These are phyloP conservation scores for Sarcocystis neurona DNA, from an alignment of 169 alveolate genomes.

Conservation along the genomic window DNA sequence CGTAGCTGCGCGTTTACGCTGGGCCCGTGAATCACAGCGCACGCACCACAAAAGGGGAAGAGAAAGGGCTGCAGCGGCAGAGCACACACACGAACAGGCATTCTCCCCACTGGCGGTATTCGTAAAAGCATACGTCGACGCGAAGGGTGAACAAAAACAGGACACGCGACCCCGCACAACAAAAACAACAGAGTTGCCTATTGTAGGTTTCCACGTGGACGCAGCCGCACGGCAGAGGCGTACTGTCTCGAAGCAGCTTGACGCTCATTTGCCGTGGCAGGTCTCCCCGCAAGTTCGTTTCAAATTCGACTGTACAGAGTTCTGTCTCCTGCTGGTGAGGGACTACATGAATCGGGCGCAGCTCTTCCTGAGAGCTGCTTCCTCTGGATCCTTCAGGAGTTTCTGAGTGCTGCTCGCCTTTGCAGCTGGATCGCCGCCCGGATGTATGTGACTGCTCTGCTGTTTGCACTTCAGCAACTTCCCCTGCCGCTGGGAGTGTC, in stretches of 20 bases:
- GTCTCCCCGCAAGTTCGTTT: slow-evolving; percentile 63
- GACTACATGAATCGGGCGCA: neutral
- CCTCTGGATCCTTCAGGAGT: neutral
- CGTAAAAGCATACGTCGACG: too few relatives aligned
- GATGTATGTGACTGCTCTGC: neutral
- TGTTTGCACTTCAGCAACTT: neutral
- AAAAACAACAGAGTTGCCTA: too few relatives aligned
- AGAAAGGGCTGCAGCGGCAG: too few relatives aligned
- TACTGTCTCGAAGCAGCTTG: slow-evolving; percentile 18
- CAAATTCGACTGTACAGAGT: slow-evolving; percentile 42
- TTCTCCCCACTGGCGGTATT: too few relatives aligned
- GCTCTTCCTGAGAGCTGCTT: neutral
- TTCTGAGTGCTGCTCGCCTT: neutral
- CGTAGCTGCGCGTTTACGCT: too few relatives aligned
- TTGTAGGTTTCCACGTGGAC: neutral
- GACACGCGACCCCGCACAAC: too few relatives aligned
- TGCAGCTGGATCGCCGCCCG: neutral
- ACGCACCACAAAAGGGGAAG: too few relatives aligned
- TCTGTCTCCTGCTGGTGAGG: slow-evolving; percentile 2
- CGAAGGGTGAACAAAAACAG: too few relatives aligned
- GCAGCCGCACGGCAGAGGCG: neutral
- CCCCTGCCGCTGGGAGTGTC: neutral
- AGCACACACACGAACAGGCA: too few relatives aligned
- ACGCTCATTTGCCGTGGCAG: slow-evolving; percentile 45
- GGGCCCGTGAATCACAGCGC: too few relatives aligned